Percentiles rank a stretch among this genome's conserved stretches.
Conservation (phyloP, 164 flowering plant genomes). For the Liquidambar formosana region DNA sequence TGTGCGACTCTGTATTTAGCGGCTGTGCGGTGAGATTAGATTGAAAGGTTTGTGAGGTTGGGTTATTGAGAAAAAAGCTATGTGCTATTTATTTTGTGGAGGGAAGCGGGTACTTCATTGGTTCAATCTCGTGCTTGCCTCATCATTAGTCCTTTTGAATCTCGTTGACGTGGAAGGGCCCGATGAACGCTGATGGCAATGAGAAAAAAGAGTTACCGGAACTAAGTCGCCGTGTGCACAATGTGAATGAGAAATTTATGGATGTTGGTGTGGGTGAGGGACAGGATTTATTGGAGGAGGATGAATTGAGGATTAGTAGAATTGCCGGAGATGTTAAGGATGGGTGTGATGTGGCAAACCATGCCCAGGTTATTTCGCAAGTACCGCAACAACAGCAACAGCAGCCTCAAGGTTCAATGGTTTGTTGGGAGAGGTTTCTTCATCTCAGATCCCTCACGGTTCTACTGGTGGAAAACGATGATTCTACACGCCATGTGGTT, state of each 20-base stretch:
- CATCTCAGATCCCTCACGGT: slow-evolving; percentile 55
- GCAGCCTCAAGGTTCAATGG: not conserved
- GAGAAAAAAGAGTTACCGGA: not conserved
- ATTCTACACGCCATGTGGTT: slow-evolving; percentile 66
- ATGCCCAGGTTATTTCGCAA: not conserved
- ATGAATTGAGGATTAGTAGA: not conserved
- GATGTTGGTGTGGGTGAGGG: not conserved
- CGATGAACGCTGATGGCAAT: not conserved
- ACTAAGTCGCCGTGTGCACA: not conserved
- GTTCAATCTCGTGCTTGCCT: not conserved
- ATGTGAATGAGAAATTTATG: not conserved
- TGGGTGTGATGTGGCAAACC: not conserved
- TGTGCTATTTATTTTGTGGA: not conserved
- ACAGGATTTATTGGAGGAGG: not conserved
- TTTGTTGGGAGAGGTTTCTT: slow-evolving; percentile 65
- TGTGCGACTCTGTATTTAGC: not conserved
- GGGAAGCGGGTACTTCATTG: not conserved
- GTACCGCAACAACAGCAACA: not conserved
- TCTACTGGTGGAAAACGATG: slow-evolving; percentile 65
- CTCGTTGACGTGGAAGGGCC: not conserved
- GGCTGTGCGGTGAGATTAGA: not conserved
- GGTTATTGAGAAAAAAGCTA: not conserved
- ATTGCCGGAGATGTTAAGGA: not conserved
- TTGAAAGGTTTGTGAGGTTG: not conserved
- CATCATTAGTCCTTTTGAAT: not conserved